phyloP scores from a whole-genome alignment of 1,284 basidiomycete species.

The Sparassis latifolia region DNA sequence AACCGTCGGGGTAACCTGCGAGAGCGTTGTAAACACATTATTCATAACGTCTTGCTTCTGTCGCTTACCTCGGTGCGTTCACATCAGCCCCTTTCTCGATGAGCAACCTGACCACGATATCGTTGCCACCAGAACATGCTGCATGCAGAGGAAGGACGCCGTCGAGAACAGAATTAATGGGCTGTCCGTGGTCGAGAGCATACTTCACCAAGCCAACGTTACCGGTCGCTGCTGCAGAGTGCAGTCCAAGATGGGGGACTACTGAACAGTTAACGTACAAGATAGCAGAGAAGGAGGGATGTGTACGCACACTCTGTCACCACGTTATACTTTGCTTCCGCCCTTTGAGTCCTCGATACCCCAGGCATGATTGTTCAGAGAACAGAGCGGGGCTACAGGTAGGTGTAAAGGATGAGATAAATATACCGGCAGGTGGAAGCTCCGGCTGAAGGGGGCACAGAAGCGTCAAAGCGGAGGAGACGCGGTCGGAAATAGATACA shows the following conservation, averaged over 20 bases:
- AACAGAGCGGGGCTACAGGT: conserved; percentile 3
- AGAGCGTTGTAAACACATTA: neutral
- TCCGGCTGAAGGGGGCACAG: neutral
- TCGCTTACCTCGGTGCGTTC: conserved; percentile 71
- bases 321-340: conserved; percentile 73
- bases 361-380: conserved; percentile 23
- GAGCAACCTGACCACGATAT: conserved; percentile 77
- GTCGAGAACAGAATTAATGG: conserved; percentile 87
- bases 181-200: conserved; percentile 88
- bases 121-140: conserved; percentile 82
- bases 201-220: conserved; percentile 85
- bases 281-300: neutral
- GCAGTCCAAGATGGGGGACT: conserved; percentile 85
- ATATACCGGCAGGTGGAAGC: neutral
- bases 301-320: conserved; percentile 62
- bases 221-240: conserved; percentile 83
- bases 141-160: conserved; percentile 90
- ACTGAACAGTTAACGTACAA: conserved; percentile 8
- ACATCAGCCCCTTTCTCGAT: conserved; percentile 91
- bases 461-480: neutral
- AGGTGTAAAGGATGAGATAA: neutral
- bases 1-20: conserved; percentile 72
- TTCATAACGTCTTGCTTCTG: conserved; percentile 31
- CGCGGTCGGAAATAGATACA: conserved; percentile 4
- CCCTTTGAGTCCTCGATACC: conserved; percentile 28